phyloP scores from a whole-genome alignment of 2,329 filamentous ascomycete genomes.

The Zasmidium citrigriseum region DNA sequence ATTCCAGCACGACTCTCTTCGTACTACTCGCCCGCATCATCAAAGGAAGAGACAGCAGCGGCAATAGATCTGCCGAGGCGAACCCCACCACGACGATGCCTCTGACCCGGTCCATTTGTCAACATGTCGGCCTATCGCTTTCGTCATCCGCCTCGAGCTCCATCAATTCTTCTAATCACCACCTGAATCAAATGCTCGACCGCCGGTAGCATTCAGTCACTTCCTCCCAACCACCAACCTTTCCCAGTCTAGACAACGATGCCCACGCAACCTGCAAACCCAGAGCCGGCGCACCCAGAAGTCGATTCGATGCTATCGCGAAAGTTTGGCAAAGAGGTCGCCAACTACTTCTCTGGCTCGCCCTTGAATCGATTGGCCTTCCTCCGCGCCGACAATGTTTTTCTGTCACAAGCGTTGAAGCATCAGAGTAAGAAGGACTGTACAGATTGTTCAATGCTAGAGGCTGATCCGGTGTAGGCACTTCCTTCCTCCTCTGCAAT shows the following conservation, averaged over 20 bases:
- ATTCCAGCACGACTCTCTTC: background rate
- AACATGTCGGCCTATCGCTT: background rate
- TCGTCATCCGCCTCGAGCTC: background rate
- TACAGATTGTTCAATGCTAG: background rate
- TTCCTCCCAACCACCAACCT: background rate
- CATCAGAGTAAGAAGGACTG: slow-evolving; percentile 47
- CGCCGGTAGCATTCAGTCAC: background rate
- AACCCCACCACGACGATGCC: background rate
- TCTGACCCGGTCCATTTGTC: slow-evolving; percentile 3
- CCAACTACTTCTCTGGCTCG: slow-evolving; percentile 80
- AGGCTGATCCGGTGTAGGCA: slow-evolving; percentile 30
- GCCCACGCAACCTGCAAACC: slow-evolving; percentile 48
- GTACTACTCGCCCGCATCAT: background rate
- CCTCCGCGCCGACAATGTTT: slow-evolving; percentile 69
- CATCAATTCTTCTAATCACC: background rate
- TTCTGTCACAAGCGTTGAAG: slow-evolving; percentile 67
- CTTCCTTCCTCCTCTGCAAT: slow-evolving; percentile 77
- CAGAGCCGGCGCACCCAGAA: slow-evolving; percentile 59
- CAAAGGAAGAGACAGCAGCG: background rate
- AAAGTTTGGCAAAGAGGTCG: slow-evolving; percentile 76
- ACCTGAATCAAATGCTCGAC: background rate
- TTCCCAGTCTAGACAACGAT: slow-evolving; percentile 6
- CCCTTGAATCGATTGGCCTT: slow-evolving; percentile 80
- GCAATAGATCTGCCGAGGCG: background rate
- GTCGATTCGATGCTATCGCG: slow-evolving; percentile 70